Percentiles rank a stretch among this genome's conserved stretches.
Conservation (phyloP, 2,329 filamentous ascomycete genomes). For the Colletotrichum kahawae region DNA sequence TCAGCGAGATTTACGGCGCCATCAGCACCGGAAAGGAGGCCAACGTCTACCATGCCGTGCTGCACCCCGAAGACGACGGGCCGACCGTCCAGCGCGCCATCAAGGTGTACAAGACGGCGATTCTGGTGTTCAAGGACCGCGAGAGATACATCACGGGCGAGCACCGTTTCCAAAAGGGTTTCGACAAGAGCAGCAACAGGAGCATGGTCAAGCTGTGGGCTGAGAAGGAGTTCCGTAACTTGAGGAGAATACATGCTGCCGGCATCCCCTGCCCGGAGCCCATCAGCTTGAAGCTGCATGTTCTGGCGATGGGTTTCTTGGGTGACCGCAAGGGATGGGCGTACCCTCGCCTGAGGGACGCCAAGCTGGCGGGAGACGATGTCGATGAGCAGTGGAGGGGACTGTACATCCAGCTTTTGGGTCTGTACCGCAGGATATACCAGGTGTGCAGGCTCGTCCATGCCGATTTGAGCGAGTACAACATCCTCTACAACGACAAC, state of each 20-base stretch:
- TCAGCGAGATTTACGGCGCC: conserved; percentile 93
- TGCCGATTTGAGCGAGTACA: conserved; percentile 98
- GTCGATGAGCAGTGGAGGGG: conserved; percentile 74
- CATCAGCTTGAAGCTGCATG: conserved; percentile 87
- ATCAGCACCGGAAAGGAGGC: conserved; percentile 97
- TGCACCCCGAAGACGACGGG: conserved; percentile 61
- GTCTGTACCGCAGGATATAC: conserved; percentile 92
- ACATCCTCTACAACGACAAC: conserved; percentile 85
- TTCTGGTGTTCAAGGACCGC: conserved; percentile 96
- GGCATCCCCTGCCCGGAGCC: conserved; percentile 93
- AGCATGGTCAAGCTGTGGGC: conserved; percentile 99
- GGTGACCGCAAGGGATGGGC: conserved; percentile 87
- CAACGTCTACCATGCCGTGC: conserved; percentile 93
- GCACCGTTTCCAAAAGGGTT: conserved; percentile 87
- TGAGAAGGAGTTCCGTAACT: conserved; percentile 96
- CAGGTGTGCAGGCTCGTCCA: conserved; percentile 92
- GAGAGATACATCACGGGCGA: conserved; percentile 96
- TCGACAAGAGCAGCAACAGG: conserved; percentile 92
- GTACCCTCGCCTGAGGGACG: conserved; percentile 87
- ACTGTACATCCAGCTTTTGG: conserved; percentile 83
- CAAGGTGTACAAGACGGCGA: conserved; percentile 99
- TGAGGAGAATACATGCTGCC: conserved; percentile 81
- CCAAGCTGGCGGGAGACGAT: conserved; percentile 73
- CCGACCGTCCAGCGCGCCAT: conserved; percentile 79
- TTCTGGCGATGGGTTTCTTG: conserved; percentile 93